Base-by-base conservation (phyloP, 768 basidiomycete species). In the Pisolithus sp. region DNA sequence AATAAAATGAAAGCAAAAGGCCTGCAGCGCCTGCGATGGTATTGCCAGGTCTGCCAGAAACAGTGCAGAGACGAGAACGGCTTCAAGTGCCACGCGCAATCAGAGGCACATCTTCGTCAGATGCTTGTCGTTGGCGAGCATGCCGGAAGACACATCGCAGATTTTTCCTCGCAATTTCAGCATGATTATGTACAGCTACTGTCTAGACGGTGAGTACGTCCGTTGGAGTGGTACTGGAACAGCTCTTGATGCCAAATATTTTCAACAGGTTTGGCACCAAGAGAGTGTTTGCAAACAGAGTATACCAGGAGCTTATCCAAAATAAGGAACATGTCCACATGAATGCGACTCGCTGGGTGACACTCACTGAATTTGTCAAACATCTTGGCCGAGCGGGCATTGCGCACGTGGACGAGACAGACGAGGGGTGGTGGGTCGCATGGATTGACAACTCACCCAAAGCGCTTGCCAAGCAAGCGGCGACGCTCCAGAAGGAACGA, bases 1-100 rank as follows among this genome's bases (percentile, higher is more conserved):
- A 98, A 98, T 69, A 88, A 91, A 70, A 94, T 95, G 88, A 97
- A 97, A 73, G 87, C 93, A 52, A 97, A 97, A 65, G 95, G 93
- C 60, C 76, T 95, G 46, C 95, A 96, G 69, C 83, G 93, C 62
- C 81, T 98, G 57, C 81, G 94, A 56, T 98, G 94, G 95, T 99
- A 90, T 72, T 98, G 95, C 64, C 95, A 99, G 77, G 91, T 98
- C 58, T 98, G 96, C 80, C 74, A 97, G 78, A 99, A 99, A 68
- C 95, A 98, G 70, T 98, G 95, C 68, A 77, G 94, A 66, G 90
- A 98, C 69, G 96, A 98, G 74, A 99, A 99, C 69, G 96, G 94
- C 17, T 99, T 98, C 81, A 96, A 96, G 71, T 94, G 92, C 68
- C 93, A 97, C 67, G 80, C 84, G 15, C 79, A 81, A 49, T 90